Percentiles rank a stretch among this genome's conserved stretches.
Conservation (phyloP, 306 rosid species). For the Pyrus communis region DNA sequence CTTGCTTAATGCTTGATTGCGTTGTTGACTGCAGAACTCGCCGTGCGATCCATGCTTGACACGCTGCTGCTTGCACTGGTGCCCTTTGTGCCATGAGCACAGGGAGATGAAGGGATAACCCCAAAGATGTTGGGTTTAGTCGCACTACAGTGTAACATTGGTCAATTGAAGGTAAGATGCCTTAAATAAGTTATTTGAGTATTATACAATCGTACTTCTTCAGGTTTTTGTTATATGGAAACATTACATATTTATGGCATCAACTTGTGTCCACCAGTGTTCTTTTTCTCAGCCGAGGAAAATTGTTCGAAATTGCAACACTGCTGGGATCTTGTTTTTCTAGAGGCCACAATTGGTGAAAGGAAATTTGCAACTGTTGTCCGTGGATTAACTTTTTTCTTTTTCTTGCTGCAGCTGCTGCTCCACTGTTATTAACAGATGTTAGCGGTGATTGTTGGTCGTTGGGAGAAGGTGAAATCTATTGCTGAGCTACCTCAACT, state of each 20-base stretch:
- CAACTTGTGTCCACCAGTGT: background rate
- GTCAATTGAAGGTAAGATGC: constrained; percentile 76
- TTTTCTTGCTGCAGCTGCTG: too few species aligned
- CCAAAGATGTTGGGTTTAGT: constrained; percentile 88
- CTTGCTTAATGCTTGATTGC: too few species aligned
- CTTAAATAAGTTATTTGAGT: constrained; percentile 6
- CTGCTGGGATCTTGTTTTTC: constrained; percentile 6
- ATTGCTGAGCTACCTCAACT: constrained; percentile 11
- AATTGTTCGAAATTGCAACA: background rate
- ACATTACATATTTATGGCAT: background rate
- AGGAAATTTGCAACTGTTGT: constrained; percentile 96
- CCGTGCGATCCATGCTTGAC: too few species aligned
- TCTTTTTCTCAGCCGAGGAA: background rate
- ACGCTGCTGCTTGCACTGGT: too few species aligned
- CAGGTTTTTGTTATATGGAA: constrained; percentile 3
- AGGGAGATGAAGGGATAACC: constrained; percentile 65
- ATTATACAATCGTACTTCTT: background rate
- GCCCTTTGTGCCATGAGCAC: too few species aligned
- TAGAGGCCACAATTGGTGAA: constrained; percentile 93
- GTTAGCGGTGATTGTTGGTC: too few species aligned
- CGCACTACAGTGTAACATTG: constrained; percentile 92
- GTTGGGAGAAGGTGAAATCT: too few species aligned
- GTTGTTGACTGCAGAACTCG: too few species aligned
- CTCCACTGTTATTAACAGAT: too few species aligned
- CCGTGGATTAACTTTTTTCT: constrained; percentile 33